Evolutionary conservation across 1,139 yeast species (phyloP), one percentile per base, ranked within the genome.

Genomic region (Saccharomycopsis phalli): DNA sequence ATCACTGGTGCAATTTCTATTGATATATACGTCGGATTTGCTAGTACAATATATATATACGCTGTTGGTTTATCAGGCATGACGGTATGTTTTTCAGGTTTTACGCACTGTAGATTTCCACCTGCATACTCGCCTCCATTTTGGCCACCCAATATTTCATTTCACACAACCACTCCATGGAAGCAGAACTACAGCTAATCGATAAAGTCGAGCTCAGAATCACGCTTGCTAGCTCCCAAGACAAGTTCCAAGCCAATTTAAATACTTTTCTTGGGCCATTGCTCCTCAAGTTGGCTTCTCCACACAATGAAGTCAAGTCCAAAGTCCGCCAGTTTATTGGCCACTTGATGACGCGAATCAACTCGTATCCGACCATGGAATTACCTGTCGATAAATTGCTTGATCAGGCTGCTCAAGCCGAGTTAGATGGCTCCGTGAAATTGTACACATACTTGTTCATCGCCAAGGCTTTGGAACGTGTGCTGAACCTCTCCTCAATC

Each of bases 141-240:
- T n/a, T n/a, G n/a, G n/a, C n/a, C n/a, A n/a, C n/a, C n/a, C n/a
- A n/a, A n/a, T n/a, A n/a, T n/a, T n/a, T n/a, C n/a, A n/a, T n/a
- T n/a, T n/a, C n/a, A n/a, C n/a, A n/a, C n/a, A n/a, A 23, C n/a
- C n/a, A n/a, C 27, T 10, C 8, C 23, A 42, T 45, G 47, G 71
- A 66, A 6, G 62, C 67, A 31, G 91, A 81, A 53, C 60, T 75
- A 44, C 64, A 71, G 2, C 62, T 81, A 45, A 68, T 82, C 34
- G 76, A 76, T 54, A 79, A 75, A 53, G 97, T 86, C 1, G 98
- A 91, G 59, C 71, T 91, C 37, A 66, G 88, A 38, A 68, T 91
- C 33, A 93, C 94, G 1, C 62, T 91, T 37, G 87, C 97, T 0
- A 74, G 73, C 41, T 65, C 76, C 1, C 83, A 80, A 42, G 66